These are phyloP conservation scores for Verticillium nonalfalfae DNA, from an alignment of 2,329 filamentous ascomycete genomes.

Conservation along the genomic window DNA sequence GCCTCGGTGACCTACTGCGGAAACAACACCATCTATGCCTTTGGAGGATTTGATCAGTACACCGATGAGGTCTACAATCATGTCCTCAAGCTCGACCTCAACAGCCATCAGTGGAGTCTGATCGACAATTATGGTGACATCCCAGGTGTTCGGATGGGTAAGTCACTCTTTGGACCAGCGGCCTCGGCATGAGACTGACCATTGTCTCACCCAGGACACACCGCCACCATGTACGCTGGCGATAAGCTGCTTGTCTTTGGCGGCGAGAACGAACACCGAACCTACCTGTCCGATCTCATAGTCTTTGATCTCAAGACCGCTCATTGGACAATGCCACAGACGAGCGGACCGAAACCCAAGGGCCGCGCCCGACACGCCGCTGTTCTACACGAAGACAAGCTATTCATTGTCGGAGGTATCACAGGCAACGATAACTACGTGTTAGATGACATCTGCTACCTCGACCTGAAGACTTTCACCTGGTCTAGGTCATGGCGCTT, in stretches of 20 bases:
- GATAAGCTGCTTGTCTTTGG: conserved; percentile 96
- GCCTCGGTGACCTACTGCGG: conserved; percentile 98
- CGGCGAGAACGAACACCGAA: conserved; percentile 94
- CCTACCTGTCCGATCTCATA: conserved; percentile 91
- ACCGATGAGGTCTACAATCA: conserved; percentile 99
- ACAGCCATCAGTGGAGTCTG: conserved; percentile 85
- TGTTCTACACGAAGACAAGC: conserved; percentile 90
- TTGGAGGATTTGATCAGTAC: conserved; percentile 97
- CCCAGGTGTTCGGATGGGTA: conserved; percentile 93
- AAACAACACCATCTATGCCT: conserved; percentile 95
- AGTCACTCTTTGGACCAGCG: conserved; percentile 14
- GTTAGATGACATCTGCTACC: conserved; percentile 91
- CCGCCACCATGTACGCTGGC: conserved; percentile 86
- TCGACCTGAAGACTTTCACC: conserved; percentile 94
- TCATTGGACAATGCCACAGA: conserved; percentile 89
- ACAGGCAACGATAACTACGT: conserved; percentile 89
- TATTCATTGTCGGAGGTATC: conserved; percentile 94
- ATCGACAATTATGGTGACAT: conserved; percentile 99
- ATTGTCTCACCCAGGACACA: conserved; percentile 60
- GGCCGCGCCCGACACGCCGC: conserved; percentile 90
- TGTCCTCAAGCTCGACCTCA: conserved; percentile 81
- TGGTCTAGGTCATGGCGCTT: conserved; percentile 98
- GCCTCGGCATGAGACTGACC: background rate
- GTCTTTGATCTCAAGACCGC: conserved; percentile 93
- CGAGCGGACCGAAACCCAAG: conserved; percentile 78